Evolutionary conservation across 768 basidiomycete species (phyloP).

Genomic region (Pleurotus ostreatus): DNA sequence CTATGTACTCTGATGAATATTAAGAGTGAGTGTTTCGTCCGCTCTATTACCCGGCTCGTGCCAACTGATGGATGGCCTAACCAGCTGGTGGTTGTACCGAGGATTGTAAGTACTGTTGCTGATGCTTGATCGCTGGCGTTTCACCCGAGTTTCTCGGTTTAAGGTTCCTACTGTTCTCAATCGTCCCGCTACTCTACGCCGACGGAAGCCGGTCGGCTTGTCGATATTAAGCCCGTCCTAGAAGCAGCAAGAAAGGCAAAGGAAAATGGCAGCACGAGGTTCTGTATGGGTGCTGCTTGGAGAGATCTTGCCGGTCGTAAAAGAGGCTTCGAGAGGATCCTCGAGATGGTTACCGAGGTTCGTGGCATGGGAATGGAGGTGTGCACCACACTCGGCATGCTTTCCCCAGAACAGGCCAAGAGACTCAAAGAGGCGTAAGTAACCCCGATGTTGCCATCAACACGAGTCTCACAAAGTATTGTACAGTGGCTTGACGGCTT

Average conservation of each 20-base stretch:
- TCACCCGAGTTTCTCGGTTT: constrained; percentile 9
- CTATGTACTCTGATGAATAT: constrained; percentile 98
- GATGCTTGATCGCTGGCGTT: not conserved
- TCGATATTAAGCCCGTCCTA: constrained; percentile 89
- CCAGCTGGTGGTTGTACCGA: constrained; percentile 93
- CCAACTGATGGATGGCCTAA: constrained; percentile 10
- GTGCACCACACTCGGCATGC: constrained; percentile 97
- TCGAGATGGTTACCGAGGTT: constrained; percentile 87
- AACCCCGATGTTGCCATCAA: not conserved
- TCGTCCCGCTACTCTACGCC: constrained; percentile 89
- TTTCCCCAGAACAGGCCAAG: constrained; percentile 87
- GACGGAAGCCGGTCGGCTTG: constrained; percentile 82
- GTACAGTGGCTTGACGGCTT: constrained; percentile 84
- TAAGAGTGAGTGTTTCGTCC: constrained; percentile 66
- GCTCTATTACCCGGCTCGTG: constrained; percentile 19
- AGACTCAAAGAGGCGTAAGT: constrained; percentile 90
- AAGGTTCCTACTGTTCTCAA: constrained; percentile 97
- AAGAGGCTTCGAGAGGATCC: constrained; percentile 88
- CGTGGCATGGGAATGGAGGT: constrained; percentile 99
- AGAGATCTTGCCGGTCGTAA: constrained; percentile 90
- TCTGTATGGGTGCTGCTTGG: constrained; percentile 99
- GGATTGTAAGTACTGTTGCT: constrained; percentile 63
- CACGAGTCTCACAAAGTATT: constrained; percentile 10
- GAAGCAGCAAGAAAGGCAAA: constrained; percentile 92
- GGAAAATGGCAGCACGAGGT: constrained; percentile 93